A percentile compares a stretch with the other conserved stretches of the same genome.
These are phyloP conservation scores for Przewalskia tangutica DNA, from an alignment of 257 asterid species.

Conservation along the genomic window DNA sequence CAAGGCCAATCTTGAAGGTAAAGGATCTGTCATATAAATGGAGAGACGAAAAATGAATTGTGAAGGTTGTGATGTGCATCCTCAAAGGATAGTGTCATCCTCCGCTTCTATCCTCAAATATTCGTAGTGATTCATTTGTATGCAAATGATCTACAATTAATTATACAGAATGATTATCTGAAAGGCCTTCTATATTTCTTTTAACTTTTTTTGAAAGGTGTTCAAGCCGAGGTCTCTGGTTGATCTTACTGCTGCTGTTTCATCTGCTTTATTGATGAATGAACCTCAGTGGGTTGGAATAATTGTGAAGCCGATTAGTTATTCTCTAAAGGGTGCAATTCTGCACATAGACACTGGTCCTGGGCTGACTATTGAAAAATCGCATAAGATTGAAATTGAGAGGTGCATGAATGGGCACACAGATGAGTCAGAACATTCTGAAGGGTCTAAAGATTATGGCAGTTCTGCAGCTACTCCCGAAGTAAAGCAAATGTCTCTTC, in stretches of 20 bases:
- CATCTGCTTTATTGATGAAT: constrained; percentile 92
- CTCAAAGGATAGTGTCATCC: not conserved
- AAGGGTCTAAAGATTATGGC: constrained; percentile 9
- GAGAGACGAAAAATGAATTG: not conserved
- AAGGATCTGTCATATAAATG: not conserved
- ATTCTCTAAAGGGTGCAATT: constrained; percentile 81
- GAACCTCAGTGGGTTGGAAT: constrained; percentile 94
- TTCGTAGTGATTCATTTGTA: not conserved
- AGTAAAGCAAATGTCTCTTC: constrained; percentile 45
- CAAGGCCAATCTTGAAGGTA: constrained; percentile 95
- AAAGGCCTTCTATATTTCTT: not conserved
- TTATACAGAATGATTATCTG: constrained; percentile 1
- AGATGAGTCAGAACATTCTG: constrained; percentile 17
- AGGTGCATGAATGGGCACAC: constrained; percentile 29
- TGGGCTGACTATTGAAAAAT: constrained; percentile 76
- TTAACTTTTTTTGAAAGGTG: constrained; percentile 35
- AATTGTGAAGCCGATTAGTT: constrained; percentile 65
- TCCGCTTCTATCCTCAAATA: not conserved
- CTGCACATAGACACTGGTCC: constrained; percentile 92
- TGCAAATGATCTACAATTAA: not conserved
- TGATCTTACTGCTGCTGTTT: constrained; percentile 90
- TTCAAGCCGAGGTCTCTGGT: constrained; percentile 87
- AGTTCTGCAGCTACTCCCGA: constrained; percentile 31
- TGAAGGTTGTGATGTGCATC: not conserved
- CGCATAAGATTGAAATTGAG: constrained; percentile 73